Conservation (phyloP, 2,329 filamentous ascomycete genomes). For the Parascedosporium putredinis region DNA sequence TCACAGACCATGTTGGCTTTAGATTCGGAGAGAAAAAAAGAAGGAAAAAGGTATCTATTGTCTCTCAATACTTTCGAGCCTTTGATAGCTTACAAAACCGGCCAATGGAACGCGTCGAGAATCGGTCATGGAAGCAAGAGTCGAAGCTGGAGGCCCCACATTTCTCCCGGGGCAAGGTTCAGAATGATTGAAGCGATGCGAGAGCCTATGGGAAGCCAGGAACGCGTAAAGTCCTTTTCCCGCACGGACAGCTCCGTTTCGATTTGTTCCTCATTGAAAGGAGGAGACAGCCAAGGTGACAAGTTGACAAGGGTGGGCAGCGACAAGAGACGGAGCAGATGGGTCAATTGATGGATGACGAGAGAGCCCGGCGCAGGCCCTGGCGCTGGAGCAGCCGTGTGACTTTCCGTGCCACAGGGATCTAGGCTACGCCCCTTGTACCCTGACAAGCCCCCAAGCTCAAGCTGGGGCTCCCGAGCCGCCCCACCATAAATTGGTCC, state of each 20-base stretch:
- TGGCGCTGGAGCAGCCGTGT: no score
- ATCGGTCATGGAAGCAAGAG: neutral
- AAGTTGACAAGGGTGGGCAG: neutral
- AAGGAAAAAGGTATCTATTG: neutral
- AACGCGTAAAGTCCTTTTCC: neutral
- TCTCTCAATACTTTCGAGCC: neutral
- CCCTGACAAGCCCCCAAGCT: no score
- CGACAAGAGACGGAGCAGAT: no score
- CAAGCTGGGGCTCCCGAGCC: neutral
- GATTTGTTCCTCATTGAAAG: no score
- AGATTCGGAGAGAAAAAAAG: no score
- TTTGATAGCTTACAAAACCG: neutral
- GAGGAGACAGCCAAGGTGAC: no score
- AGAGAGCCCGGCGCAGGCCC: no score
- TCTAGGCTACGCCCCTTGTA: neutral
- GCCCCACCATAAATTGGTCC: no score
- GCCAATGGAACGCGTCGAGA: neutral
- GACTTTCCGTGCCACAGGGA: neutral
- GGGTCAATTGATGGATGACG: no score
- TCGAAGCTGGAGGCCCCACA: no score
- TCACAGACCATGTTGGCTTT: no score
- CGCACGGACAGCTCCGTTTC: neutral
- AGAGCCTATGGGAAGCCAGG: neutral
- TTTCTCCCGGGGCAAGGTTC: neutral
- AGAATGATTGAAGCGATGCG: neutral